A percentile compares a stretch with the other conserved stretches of the same genome.
Evolutionary conservation across 495 filamentous ascomycete genomes (phyloP).

Genomic region (Neurospora sp.): DNA sequence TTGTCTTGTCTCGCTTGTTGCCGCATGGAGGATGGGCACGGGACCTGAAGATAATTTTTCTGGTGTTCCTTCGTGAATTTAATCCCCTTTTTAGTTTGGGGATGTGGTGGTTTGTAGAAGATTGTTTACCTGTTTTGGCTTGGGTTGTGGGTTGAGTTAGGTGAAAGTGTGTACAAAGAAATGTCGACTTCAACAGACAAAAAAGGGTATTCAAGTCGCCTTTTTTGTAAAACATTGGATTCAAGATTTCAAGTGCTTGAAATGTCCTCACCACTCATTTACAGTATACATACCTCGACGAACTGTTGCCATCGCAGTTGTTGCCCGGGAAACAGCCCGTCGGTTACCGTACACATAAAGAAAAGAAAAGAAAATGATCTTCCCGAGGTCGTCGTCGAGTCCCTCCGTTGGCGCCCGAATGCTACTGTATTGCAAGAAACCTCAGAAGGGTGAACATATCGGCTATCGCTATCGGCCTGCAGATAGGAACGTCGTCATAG

Average conservation of each 20-base stretch:
- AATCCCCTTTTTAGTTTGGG: background rate
- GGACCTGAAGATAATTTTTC: constrained; percentile 4
- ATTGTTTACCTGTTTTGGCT: background rate
- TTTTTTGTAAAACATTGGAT: background rate
- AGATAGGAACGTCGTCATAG: background rate
- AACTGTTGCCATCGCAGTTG: too few species aligned
- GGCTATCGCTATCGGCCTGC: background rate
- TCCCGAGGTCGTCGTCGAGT: background rate
- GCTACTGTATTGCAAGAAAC: background rate
- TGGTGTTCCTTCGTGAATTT: background rate
- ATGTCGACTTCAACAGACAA: background rate
- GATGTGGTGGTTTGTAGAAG: background rate
- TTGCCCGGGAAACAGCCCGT: too few species aligned
- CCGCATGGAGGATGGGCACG: constrained; percentile 3
- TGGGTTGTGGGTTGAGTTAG: background rate
- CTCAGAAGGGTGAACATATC: background rate
- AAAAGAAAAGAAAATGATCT: background rate
- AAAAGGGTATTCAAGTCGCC: background rate
- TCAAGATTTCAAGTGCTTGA: background rate
- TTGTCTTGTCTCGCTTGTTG: background rate
- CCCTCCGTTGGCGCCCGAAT: background rate
- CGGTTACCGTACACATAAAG: too few species aligned
- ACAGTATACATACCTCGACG: too few species aligned
- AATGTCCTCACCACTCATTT: too few species aligned
- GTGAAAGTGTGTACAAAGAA: background rate